These are phyloP conservation scores for Eurotiales sp. DNA, from an alignment of 2,329 filamentous ascomycete genomes.

Conservation along the genomic window DNA sequence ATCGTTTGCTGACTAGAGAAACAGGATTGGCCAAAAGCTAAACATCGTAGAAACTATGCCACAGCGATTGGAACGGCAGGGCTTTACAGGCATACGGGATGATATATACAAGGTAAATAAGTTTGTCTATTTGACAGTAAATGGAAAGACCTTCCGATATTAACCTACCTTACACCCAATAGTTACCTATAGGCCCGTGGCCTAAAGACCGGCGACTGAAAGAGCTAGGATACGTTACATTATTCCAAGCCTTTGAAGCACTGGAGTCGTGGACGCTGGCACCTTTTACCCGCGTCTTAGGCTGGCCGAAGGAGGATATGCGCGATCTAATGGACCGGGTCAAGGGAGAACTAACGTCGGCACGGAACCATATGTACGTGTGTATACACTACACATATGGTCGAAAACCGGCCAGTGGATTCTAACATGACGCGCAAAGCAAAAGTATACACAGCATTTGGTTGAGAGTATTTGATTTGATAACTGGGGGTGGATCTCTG, in stretches of 20 bases:
- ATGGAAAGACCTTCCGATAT: neutral
- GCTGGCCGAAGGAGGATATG: slow-evolving; percentile 23
- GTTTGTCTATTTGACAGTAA: neutral
- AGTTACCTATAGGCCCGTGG: slow-evolving; percentile 23
- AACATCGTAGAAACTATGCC: slow-evolving; percentile 8
- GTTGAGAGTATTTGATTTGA: neutral
- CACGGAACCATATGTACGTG: slow-evolving; percentile 19
- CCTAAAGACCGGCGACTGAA: slow-evolving; percentile 23
- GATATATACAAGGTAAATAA: slow-evolving; percentile 15
- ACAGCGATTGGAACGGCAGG: slow-evolving; percentile 1
- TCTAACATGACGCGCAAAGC: neutral
- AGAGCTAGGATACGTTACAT: slow-evolving; percentile 18
- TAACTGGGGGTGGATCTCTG: no score
- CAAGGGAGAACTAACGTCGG: slow-evolving; percentile 19
- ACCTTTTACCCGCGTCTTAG: slow-evolving; percentile 20
- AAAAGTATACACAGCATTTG: neutral
- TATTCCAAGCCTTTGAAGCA: slow-evolving; percentile 17
- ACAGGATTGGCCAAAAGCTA: slow-evolving; percentile 10
- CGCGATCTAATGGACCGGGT: slow-evolving; percentile 19
- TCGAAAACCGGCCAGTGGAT: slow-evolving; percentile 14
- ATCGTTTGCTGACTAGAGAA: neutral
- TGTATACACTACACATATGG: slow-evolving; percentile 20
- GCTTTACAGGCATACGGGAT: slow-evolving; percentile 14
- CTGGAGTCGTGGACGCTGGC: slow-evolving; percentile 22
- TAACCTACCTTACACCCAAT: neutral